Percentiles rank a stretch among this genome's conserved stretches.
These are phyloP conservation scores for Lignosus rhinocerotis DNA, from an alignment of 1,284 basidiomycete species.

Conservation along the genomic window DNA sequence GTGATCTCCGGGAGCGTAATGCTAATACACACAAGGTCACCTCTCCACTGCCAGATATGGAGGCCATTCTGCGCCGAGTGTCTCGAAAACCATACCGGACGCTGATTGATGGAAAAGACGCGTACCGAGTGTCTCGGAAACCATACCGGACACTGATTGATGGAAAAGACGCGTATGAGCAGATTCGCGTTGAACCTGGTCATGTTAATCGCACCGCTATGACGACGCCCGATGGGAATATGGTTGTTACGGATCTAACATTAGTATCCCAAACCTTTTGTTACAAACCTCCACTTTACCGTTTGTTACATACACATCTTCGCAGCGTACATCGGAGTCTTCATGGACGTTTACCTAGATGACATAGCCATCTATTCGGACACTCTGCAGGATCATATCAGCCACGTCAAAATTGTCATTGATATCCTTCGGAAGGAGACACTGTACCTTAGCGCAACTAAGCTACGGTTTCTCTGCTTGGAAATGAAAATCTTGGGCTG, in stretches of 20 bases:
- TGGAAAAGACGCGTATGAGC: constrained; percentile 18
- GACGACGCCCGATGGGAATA: constrained; percentile 33
- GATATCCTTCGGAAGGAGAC: constrained; percentile 23
- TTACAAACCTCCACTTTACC: too few relatives aligned
- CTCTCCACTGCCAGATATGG: constrained; percentile 30
- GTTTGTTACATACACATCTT: too few relatives aligned
- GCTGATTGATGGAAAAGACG: constrained; percentile 18
- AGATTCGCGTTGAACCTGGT: constrained; percentile 16
- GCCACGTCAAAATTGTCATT: constrained; percentile 25
- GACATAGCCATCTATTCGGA: constrained; percentile 30
- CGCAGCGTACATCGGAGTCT: constrained; percentile 29
- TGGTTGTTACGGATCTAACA: too few relatives aligned
- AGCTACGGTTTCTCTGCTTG: constrained; percentile 30
- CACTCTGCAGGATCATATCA: constrained; percentile 29
- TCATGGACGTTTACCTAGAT: constrained; percentile 24
- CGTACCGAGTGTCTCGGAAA: neutral
- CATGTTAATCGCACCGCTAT: constrained; percentile 16
- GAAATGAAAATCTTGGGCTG: constrained; percentile 34
- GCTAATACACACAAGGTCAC: constrained; percentile 39
- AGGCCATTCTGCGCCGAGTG: constrained; percentile 12
- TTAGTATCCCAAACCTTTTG: too few relatives aligned
- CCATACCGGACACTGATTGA: constrained; percentile 13
- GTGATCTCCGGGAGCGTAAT: constrained; percentile 35
- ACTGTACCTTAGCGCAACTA: constrained; percentile 28
- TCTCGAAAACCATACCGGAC: neutral